Evolutionary conservation across 768 basidiomycete genomes (phyloP).

Genomic region (Rhodosporidiobolus odoratus): DNA sequence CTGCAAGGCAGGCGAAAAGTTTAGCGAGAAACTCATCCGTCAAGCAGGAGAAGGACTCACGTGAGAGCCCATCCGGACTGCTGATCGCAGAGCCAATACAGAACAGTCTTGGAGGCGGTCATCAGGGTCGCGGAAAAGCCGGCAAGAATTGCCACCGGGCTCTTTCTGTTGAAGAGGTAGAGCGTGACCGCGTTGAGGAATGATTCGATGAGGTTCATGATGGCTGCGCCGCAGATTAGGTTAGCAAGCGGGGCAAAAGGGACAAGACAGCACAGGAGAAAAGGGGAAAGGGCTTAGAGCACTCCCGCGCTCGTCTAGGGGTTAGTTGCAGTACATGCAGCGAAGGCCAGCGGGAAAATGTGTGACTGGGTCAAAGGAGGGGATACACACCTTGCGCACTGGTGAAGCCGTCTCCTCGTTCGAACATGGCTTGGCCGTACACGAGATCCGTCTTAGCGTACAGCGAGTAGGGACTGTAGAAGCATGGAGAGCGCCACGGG

Average conservation of each 20-base stretch:
- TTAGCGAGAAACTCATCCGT: too few species aligned
- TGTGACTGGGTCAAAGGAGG: too few species aligned
- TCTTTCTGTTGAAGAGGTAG: neutral
- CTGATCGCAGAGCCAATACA: conserved; percentile 24
- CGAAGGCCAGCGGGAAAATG: too few species aligned
- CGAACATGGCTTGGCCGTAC: conserved; percentile 40
- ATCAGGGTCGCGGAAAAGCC: conserved; percentile 44
- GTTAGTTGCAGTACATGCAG: too few species aligned
- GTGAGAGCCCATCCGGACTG: neutral
- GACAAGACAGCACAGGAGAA: neutral
- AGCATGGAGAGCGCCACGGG: too few species aligned
- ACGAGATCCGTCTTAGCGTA: conserved; percentile 40
- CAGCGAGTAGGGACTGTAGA: conserved; percentile 5
- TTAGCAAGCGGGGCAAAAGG: neutral
- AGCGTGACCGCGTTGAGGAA: conserved; percentile 39
- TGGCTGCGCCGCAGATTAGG: too few species aligned
- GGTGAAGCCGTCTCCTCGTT: conserved; percentile 43
- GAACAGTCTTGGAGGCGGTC: conserved; percentile 44
- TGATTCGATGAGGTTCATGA: conserved; percentile 45
- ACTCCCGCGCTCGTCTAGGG: too few species aligned
- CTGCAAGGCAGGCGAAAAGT: too few species aligned
- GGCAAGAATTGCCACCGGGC: conserved; percentile 43
- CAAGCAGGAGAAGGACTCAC: neutral
- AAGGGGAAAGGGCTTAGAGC: neutral
- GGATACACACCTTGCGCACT: conserved; percentile 36